Evolutionary conservation across 2,329 filamentous ascomycete genomes (phyloP).

Genomic region (Microdochium trichocladiopsis): DNA sequence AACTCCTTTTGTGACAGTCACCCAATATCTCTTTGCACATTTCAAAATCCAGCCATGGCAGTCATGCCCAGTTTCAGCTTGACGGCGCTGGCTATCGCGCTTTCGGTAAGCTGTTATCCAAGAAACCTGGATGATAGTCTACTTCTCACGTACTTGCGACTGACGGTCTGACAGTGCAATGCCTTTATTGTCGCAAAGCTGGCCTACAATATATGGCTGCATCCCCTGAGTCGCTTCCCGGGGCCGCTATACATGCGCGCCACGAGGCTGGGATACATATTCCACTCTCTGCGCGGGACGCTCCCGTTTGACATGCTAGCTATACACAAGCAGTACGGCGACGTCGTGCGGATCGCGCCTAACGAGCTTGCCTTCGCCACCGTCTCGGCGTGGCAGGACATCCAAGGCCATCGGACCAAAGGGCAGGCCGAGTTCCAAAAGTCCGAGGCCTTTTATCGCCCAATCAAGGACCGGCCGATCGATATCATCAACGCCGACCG

Average conservation of each 20-base stretch:
- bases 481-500: constrained; percentile 22
- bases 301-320: constrained; percentile 15
- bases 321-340: constrained; percentile 29
- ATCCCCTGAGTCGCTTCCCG: constrained; percentile 16
- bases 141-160: too few relatives aligned
- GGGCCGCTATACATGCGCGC: constrained; percentile 18
- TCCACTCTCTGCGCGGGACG: constrained; percentile 6
- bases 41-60: neutral
- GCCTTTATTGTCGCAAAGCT: constrained; percentile 9
- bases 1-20: neutral
- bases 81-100: neutral
- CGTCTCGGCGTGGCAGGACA: constrained; percentile 29
- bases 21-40: neutral
- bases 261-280: constrained; percentile 7
- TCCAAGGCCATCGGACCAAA: constrained; percentile 12
- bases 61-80: neutral
- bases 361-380: constrained; percentile 31
- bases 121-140: neutral
- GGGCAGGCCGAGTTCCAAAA: constrained; percentile 22
- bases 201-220: constrained; percentile 19
- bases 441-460: constrained; percentile 16
- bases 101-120: neutral
- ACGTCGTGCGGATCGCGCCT: constrained; percentile 31
- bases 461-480: constrained; percentile 12
- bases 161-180: too few relatives aligned